Evolutionary conservation across 768 basidiomycete species (phyloP), one percentile per base, ranked within the genome.

Genomic region (Phylloporus sp.): DNA sequence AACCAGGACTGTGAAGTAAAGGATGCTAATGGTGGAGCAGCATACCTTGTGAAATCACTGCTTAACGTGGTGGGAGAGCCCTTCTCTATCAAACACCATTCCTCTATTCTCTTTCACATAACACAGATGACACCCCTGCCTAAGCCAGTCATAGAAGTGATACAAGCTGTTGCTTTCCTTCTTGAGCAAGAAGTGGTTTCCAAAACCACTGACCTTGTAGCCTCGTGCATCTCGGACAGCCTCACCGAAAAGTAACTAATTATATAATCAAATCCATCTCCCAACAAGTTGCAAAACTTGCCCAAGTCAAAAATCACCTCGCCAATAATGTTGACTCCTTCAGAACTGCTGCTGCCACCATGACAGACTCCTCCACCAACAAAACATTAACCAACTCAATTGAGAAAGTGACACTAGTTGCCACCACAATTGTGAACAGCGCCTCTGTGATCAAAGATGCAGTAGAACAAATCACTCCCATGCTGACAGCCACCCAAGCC

Each of bases 221-320:
- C 3, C 0, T 1, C 14, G 1, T 22, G 18, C 5, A 1, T 42
- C 15, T 1, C 1, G 3, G n/a, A 1, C 0, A n/a, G 32, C 0
- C 8, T 23, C 4, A 2, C 42, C 11, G 9, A 9, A 1, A 3
- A 23, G 15, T 42, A 0, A 10, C 9, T 0, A 10, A 10, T 0
- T 10, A 18, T 0, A n/a, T 42, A 0, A 24, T 33, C 1, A 15
- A 9, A 11, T 21, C 41, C 0, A 33, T 33, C 17, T 14, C 23
- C 23, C 5, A 10, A 2, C 28, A 27, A 8, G 7, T 27, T 2
- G 26, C 26, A 4, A 27, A 27, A 4, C 26, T 27, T n/a, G n/a
- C n/a, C n/a, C n/a, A n/a, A n/a, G n/a, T n/a, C n/a, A n/a, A n/a
- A n/a, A n/a, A n/a, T n/a, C n/a, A n/a, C n/a, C n/a, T n/a, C n/a